Evolutionary conservation across 495 filamentous ascomycete species (phyloP).

Genomic region (Geopyxis carbonaria): DNA sequence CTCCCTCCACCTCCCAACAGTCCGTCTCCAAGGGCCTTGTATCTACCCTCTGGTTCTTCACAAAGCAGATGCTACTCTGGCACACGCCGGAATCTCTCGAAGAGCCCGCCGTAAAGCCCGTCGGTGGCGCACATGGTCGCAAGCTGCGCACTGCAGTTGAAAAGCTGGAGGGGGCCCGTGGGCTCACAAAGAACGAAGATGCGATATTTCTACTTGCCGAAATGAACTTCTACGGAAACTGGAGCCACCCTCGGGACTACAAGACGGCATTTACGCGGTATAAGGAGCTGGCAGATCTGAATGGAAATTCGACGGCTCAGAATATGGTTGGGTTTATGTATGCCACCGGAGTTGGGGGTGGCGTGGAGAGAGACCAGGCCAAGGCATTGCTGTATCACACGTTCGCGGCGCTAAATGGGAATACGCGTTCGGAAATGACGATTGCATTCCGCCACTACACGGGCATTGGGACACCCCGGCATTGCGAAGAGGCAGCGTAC

Average conservation of each 20-base stretch:
- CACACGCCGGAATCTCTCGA: slow-evolving; percentile 14
- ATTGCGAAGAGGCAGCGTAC: slow-evolving; percentile 66
- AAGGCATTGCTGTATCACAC: slow-evolving; percentile 87
- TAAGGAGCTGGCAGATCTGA: slow-evolving; percentile 51
- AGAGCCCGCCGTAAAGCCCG: slow-evolving; percentile 1
- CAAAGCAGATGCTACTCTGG: slow-evolving; percentile 5
- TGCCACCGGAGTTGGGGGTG: slow-evolving; percentile 72
- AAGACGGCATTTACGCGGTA: slow-evolving; percentile 68
- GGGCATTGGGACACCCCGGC: slow-evolving; percentile 69
- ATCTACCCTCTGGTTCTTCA: neutral
- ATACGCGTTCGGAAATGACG: slow-evolving; percentile 84
- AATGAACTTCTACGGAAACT: slow-evolving; percentile 96
- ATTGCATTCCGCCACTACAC: slow-evolving; percentile 70
- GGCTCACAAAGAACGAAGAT: slow-evolving; percentile 63
- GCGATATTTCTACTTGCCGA: slow-evolving; percentile 82
- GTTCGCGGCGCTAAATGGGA: slow-evolving; percentile 71
- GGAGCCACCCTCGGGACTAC: slow-evolving; percentile 71
- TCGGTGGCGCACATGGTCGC: slow-evolving; percentile 11
- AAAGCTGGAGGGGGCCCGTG: slow-evolving; percentile 57
- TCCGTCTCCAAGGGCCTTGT: neutral
- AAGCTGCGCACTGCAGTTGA: slow-evolving; percentile 38
- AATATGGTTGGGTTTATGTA: slow-evolving; percentile 95
- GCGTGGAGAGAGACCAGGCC: slow-evolving; percentile 75
- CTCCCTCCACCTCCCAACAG: neutral
- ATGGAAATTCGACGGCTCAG: slow-evolving; percentile 81